A percentile compares a stretch with the other conserved stretches of the same genome.
Conservation (phyloP, 495 filamentous ascomycete species). For the Paragyromitra xinjiangensis region DNA sequence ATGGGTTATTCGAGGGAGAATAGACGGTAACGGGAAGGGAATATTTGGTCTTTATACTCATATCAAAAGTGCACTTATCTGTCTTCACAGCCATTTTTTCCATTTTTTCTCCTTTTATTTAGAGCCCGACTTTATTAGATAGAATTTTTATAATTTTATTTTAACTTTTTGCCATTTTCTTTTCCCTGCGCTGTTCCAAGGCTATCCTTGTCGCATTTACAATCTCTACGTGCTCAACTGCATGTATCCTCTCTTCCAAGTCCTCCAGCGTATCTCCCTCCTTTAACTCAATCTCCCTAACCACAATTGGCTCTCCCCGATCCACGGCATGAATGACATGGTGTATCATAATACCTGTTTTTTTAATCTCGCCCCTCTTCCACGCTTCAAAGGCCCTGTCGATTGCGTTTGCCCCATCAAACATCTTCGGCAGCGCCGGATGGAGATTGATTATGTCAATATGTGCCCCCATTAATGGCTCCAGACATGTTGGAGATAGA, state of each 20-base stretch:
- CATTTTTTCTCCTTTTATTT: neutral
- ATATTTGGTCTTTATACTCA: conserved; percentile 3
- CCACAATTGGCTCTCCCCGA: conserved; percentile 76
- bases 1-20: neutral
- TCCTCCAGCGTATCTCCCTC: conserved; percentile 72
- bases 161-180: conserved; percentile 34
- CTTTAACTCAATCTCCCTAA: conserved; percentile 73
- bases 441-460: conserved; percentile 87
- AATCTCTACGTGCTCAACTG: conserved; percentile 73
- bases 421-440: conserved; percentile 77
- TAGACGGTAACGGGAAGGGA: neutral
- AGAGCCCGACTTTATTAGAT: conserved; percentile 19
- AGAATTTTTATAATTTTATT: conserved; percentile 30
- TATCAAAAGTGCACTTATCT: conserved; percentile 34
- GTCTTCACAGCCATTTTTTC: conserved; percentile 15
- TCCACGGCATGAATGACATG: conserved; percentile 87
- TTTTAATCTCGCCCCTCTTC: conserved; percentile 70
- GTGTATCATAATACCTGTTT: conserved; percentile 94
- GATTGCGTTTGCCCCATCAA: conserved; percentile 82
- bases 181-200: conserved; percentile 52
- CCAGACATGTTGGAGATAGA: conserved; percentile 70
- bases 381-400: conserved; percentile 79
- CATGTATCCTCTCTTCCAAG: conserved; percentile 76
- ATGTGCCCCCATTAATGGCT: conserved; percentile 67
- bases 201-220: conserved; percentile 72